These are phyloP conservation scores for Delphinella strobiligena DNA, from an alignment of 2,329 filamentous ascomycete species.

Conservation along the genomic window DNA sequence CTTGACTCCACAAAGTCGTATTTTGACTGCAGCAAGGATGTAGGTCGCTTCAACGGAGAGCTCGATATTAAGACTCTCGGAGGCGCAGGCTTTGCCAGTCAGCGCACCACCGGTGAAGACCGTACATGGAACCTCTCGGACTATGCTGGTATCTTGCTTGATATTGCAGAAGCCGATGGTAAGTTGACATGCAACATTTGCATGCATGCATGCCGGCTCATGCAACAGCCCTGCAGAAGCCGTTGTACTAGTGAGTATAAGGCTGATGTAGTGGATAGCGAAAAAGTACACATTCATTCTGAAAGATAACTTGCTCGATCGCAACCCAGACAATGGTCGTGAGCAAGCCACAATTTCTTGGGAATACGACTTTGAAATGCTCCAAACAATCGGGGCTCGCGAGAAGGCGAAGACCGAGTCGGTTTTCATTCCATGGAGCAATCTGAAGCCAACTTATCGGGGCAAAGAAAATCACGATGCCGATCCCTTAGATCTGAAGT, in stretches of 20 bases:
- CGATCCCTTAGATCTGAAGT: constrained; percentile 43
- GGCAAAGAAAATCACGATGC: constrained; percentile 53
- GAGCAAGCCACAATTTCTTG: constrained; percentile 62
- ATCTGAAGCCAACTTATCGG: constrained; percentile 61
- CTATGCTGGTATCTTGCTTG: constrained; percentile 50
- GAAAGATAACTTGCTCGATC: constrained; percentile 54
- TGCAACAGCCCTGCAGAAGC: not conserved
- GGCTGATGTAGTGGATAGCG: constrained; percentile 2
- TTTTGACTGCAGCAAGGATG: constrained; percentile 27
- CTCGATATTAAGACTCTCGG: constrained; percentile 65
- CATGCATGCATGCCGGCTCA: not conserved
- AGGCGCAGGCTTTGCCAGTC: constrained; percentile 72
- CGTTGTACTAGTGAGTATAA: no score
- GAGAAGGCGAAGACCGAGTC: constrained; percentile 15
- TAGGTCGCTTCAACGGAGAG: constrained; percentile 50
- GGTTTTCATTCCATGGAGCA: constrained; percentile 50
- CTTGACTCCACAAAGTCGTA: constrained; percentile 29
- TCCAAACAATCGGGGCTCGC: constrained; percentile 4
- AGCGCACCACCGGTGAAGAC: constrained; percentile 50
- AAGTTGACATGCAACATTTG: constrained; percentile 7
- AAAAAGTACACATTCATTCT: constrained; percentile 64
- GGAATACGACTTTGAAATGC: constrained; percentile 53
- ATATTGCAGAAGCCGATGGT: constrained; percentile 42
- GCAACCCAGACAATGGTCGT: constrained; percentile 48
- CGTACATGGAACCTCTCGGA: constrained; percentile 50